These are phyloP conservation scores for Verticillium nonalfalfae DNA, from an alignment of 2,329 filamentous ascomycete genomes.

Conservation along the genomic window DNA sequence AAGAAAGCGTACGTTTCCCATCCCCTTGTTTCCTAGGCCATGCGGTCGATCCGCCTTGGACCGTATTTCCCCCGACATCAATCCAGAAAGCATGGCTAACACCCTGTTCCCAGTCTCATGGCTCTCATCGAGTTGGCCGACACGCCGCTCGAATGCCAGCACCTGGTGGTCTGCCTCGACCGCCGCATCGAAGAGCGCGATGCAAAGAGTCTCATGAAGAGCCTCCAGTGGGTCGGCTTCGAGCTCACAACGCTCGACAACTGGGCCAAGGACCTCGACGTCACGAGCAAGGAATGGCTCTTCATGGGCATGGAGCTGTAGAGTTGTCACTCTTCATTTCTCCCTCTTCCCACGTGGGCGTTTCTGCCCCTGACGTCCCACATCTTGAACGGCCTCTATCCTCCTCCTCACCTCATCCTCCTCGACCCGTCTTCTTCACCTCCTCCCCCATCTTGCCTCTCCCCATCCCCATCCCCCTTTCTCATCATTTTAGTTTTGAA, in stretches of 20 bases:
- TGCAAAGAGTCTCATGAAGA: constrained; percentile 64
- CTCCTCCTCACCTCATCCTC: too few species aligned
- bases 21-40: too few species aligned
- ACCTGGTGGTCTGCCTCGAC: constrained; percentile 77
- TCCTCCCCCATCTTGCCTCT: neutral
- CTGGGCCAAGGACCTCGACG: constrained; percentile 60
- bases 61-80: too few species aligned
- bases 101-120: constrained; percentile 56
- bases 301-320: constrained; percentile 86
- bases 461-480: neutral
- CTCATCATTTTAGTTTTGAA: neutral
- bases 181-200: constrained; percentile 58
- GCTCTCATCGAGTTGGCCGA: constrained; percentile 85
- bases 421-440: too few species aligned
- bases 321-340: neutral
- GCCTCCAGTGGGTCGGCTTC: constrained; percentile 91
- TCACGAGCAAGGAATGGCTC: constrained; percentile 73
- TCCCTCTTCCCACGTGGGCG: neutral
- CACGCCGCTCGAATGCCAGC: constrained; percentile 66
- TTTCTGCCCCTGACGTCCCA: neutral
- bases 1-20: constrained; percentile 70
- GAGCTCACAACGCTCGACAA: constrained; percentile 73
- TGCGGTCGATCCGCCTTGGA: too few species aligned
- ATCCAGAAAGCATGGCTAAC: constrained; percentile 17
- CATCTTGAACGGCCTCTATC: too few species aligned